phyloP scores from a whole-genome alignment of 306 rosid genomes.

The Prunus padus region DNA sequence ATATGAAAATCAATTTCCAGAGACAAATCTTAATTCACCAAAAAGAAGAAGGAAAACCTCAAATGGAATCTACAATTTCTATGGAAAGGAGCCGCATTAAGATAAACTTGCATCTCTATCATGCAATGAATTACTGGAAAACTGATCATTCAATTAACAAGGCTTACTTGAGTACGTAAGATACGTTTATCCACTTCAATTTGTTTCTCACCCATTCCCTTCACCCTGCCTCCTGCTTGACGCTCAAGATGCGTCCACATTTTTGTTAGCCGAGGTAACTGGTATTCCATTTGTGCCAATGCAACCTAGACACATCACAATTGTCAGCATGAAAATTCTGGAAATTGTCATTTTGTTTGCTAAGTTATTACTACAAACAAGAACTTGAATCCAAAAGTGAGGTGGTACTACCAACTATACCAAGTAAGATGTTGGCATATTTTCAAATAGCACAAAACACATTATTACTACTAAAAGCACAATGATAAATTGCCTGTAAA shows the following conservation, averaged over 20 bases:
- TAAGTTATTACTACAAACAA: slow-evolving; percentile 1
- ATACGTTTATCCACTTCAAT: slow-evolving; percentile 98
- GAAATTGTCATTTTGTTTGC: background rate
- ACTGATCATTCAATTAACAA: slow-evolving; percentile 3
- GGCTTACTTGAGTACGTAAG: slow-evolving; percentile 83
- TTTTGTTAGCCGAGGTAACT: slow-evolving; percentile 90
- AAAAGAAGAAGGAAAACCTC: background rate
- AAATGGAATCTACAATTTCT: slow-evolving; percentile 3
- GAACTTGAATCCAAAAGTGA: background rate
- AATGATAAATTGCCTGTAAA: slow-evolving; percentile 58
- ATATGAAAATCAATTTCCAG: slow-evolving; percentile 13
- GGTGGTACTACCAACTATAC: background rate
- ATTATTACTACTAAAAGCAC: slow-evolving; percentile 3
- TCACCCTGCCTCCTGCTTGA: slow-evolving; percentile 96
- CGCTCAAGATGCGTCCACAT: slow-evolving; percentile 99
- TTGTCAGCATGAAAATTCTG: slow-evolving; percentile 22
- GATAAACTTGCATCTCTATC: background rate
- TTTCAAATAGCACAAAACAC: background rate
- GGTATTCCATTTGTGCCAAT: slow-evolving; percentile 98
- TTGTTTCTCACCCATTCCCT: slow-evolving; percentile 99
- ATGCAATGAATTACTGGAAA: background rate
- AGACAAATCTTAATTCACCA: background rate
- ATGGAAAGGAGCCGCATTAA: background rate
- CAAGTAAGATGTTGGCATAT: background rate
- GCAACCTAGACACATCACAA: slow-evolving; percentile 61